A percentile compares a stretch with the other conserved stretches of the same genome.
These are phyloP conservation scores for Podaxis mareebaensis DNA, from an alignment of 768 basidiomycete species.

Conservation along the genomic window DNA sequence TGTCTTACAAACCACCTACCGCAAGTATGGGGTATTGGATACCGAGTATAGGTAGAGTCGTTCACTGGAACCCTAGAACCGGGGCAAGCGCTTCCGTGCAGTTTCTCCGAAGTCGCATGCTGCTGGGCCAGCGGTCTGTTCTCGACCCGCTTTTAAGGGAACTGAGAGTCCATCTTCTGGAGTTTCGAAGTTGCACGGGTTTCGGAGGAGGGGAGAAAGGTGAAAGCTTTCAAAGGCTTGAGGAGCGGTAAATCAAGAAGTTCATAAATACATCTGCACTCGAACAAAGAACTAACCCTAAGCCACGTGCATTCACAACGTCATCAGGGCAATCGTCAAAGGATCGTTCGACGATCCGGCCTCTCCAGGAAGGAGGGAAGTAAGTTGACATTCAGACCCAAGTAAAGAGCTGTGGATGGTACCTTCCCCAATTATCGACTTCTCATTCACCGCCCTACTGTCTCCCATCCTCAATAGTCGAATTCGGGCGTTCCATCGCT, in stretches of 20 bases:
- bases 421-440: neutral
- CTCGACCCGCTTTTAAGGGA: neutral
- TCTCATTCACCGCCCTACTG: neutral
- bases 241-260: no score
- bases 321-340: neutral
- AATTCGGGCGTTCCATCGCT: neutral
- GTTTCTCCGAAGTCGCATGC: conserved; percentile 2
- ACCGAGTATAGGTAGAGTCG: neutral
- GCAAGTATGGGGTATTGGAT: no score
- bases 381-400: neutral
- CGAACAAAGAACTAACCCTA: no score
- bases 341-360: no score
- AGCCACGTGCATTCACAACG: no score
- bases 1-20: no score
- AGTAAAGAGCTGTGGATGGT: neutral
- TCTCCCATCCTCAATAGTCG: neutral
- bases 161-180: neutral
- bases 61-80: neutral
- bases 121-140: neutral
- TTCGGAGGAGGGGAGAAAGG: neutral
- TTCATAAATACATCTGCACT: no score
- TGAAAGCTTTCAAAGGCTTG: neutral
- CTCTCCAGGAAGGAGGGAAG: no score
- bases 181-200: neutral
- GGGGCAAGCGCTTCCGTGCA: neutral